These are phyloP conservation scores for Aechmea fasciata DNA, from an alignment of 176 grass and related monocot genomes.

Conservation along the genomic window DNA sequence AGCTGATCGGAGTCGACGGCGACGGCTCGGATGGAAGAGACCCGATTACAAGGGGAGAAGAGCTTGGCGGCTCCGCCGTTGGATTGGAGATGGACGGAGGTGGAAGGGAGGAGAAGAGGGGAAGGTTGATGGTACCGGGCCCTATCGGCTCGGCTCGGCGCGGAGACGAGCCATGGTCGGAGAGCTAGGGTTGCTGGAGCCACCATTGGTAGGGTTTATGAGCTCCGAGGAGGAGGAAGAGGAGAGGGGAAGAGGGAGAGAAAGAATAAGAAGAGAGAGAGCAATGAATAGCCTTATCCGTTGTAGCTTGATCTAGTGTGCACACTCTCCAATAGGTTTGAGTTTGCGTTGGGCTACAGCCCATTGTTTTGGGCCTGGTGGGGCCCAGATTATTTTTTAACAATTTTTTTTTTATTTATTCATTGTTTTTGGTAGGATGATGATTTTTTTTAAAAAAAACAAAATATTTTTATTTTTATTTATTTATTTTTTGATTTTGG, in stretches of 20 bases:
- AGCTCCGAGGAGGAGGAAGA: neutral
- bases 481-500: too few relatives aligned
- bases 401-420: too few relatives aligned
- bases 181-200: slow-evolving; percentile 52
- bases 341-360: too few relatives aligned
- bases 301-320: too few relatives aligned
- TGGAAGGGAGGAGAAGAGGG: slow-evolving; percentile 16
- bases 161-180: slow-evolving; percentile 31
- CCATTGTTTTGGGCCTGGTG: too few relatives aligned
- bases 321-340: too few relatives aligned
- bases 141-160: slow-evolving; percentile 8
- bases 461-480: too few relatives aligned
- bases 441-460: too few relatives aligned
- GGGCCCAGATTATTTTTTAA: too few relatives aligned
- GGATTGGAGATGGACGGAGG: neutral
- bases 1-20: slow-evolving; percentile 51
- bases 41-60: neutral
- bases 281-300: too few relatives aligned
- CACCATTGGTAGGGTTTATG: slow-evolving; percentile 30
- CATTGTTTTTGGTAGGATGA: too few relatives aligned
- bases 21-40: slow-evolving; percentile 28
- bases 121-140: neutral
- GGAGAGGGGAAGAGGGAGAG: neutral
- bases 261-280: too few relatives aligned
- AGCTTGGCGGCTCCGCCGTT: slow-evolving; percentile 1